Evolutionary conservation across 1,284 basidiomycete genomes (phyloP), one percentile per base, ranked within the genome.

Genomic region (Tilletia setariae): DNA sequence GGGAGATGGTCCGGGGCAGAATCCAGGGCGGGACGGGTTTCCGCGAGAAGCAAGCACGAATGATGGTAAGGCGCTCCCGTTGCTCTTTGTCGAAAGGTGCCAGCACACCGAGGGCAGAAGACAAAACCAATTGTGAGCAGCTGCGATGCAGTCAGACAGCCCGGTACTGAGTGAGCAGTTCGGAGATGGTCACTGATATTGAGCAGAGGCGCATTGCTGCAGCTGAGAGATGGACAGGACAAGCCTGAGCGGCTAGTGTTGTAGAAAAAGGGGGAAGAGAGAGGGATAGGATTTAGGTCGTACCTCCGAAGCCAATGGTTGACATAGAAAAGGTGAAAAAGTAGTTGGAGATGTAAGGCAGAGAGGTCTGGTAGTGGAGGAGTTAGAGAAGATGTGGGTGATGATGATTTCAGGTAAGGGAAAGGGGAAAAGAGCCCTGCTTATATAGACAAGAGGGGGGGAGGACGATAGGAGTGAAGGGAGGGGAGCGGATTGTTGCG

Each of bases 131-230:
- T 49, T 16, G 47, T n/a, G 7, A 16, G 47, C 19, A 49, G 47
- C 16, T 49, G 6, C 19, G 47, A 4, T n/a, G 19, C 47, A 19
- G 47, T n/a, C 8, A 49, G 47, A 19, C 19, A 16, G 19, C 4
- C 4, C 19, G 47, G 7, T 16, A 16, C 47, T 6, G 47, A n/a
- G 47, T 49, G 47, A 23, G 47, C 47, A 16, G 47, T 49, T 7
- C 47, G 47, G 47, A 49, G 47, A 19, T 49, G 47, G 16, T 49
- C 47, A 19, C 47, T 49, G 47, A 49, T 49, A 23, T 49, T 49
- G 6, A 23, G 19, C 47, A 49, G 47, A 16, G 19, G 6, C 47
- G 19, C 19, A 7, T 7, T 49, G 6, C 47, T n/a, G 19, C 47
- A 49, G 25, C 47, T 16, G 7, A 23, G 47, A 49, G 47, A 49